phyloP scores from a whole-genome alignment of 2,329 filamentous ascomycete genomes.

The Botrytis paeoniae region DNA sequence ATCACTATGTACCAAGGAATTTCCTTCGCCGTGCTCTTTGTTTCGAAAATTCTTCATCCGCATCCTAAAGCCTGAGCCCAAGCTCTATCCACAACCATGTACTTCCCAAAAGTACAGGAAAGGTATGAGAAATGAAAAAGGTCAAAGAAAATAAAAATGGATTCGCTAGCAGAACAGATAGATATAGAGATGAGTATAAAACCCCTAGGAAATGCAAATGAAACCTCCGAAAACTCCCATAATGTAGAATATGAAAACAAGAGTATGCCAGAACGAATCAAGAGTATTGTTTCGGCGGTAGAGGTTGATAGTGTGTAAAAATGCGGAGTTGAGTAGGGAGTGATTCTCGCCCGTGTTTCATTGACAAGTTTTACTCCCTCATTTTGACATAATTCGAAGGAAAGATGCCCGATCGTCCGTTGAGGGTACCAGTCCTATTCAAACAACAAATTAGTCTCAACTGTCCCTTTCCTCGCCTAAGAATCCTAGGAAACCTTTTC shows the following conservation, averaged over 20 bases:
- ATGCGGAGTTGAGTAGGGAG: not conserved
- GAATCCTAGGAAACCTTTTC: not conserved
- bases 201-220: not conserved
- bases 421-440: constrained; percentile 80
- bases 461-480: not conserved
- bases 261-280: not conserved
- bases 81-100: not conserved
- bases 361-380: constrained; percentile 45
- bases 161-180: constrained; percentile 1
- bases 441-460: not conserved
- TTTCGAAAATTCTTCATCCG: not conserved
- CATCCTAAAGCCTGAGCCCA: not conserved
- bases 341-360: not conserved
- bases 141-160: not conserved
- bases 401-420: constrained; percentile 84
- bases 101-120: not conserved
- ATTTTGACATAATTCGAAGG: constrained; percentile 77
- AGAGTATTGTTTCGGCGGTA: not conserved
- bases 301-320: not conserved
- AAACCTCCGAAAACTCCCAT: not conserved
- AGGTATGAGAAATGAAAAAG: not conserved
- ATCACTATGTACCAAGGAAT: constrained; percentile 1
- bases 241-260: not conserved
- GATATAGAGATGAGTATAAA: not conserved
- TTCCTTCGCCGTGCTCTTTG: not conserved